Percentiles rank a stretch among this genome's conserved stretches.
These are phyloP conservation scores for Pleurotus eryngii DNA, from an alignment of 768 basidiomycete genomes.

Conservation along the genomic window DNA sequence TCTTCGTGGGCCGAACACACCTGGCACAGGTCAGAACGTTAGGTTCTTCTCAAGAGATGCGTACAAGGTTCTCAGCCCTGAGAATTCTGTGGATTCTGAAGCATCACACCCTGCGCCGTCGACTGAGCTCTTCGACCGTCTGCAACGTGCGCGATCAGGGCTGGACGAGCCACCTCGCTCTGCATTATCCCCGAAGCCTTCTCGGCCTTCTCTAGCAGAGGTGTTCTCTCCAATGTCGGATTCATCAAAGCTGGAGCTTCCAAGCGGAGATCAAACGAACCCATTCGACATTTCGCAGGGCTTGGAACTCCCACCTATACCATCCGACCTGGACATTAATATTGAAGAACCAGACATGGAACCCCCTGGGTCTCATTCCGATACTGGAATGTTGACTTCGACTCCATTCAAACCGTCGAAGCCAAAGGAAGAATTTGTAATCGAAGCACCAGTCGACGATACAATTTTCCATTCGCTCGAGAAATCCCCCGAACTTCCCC, in stretches of 20 bases:
- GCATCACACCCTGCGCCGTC: slow-evolving; percentile 25
- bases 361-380: slow-evolving; percentile 15
- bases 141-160: slow-evolving; percentile 23
- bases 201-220: slow-evolving; percentile 44
- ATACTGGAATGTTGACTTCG: slow-evolving; percentile 31
- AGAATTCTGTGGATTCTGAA: slow-evolving; percentile 48
- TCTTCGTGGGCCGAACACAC: slow-evolving; percentile 65
- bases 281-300: slow-evolving; percentile 58
- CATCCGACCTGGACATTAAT: slow-evolving; percentile 27
- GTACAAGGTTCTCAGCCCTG: slow-evolving; percentile 63
- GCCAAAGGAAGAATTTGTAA: slow-evolving; percentile 19
- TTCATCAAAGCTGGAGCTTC: slow-evolving; percentile 28
- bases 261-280: slow-evolving; percentile 45
- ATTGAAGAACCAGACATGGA: slow-evolving; percentile 29
- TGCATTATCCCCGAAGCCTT: slow-evolving; percentile 29
- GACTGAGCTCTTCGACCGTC: slow-evolving; percentile 26
- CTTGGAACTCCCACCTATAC: slow-evolving; percentile 48
- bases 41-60: slow-evolving; percentile 74
- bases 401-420: slow-evolving; percentile 43
- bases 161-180: slow-evolving; percentile 27
- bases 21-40: slow-evolving; percentile 76
- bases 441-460: slow-evolving; percentile 30
- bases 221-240: slow-evolving; percentile 44
- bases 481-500: slow-evolving; percentile 31
- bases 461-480: slow-evolving; percentile 43